Evolutionary conservation across 257 asterid genomes (phyloP), one percentile per base, ranked within the genome.

Genomic region (Forsythia suspensa): DNA sequence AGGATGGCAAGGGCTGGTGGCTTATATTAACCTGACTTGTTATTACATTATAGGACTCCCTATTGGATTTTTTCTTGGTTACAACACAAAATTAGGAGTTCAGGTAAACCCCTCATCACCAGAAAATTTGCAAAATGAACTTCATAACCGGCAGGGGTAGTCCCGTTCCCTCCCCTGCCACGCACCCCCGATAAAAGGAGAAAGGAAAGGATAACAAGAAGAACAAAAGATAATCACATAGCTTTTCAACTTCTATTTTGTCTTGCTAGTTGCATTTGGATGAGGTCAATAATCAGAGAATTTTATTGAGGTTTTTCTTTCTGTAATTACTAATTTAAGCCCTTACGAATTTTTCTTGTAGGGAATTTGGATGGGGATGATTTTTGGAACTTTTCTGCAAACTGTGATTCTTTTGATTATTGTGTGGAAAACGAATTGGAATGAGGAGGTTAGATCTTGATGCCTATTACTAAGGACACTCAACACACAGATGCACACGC

Each of bases 321-420:
- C n/a, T 74, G 29, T n/a, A 36, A 4, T 55, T 79, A 3, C 36
- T 73, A 16, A 72, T 48, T 83, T 24, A 41, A 70, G 48, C 76
- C 39, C 42, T 77, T 1, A 70, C 67, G 29, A 51, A 11, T n/a
- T 20, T 40, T 77, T 15, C 9, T 46, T 78, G 80, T 85, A 95
- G 97, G 97, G 98, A 46, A 89, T 93, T 66, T 93, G 98, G 99
- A 92, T 95, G 86, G 99, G 99, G 44, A 95, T 95, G 99, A 95
- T 95, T 76, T 86, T 92, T 70, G 99, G 98, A 82, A 93, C 99
- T 4, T 91, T 87, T 84, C 83, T 95, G 70, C 98, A 93, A 84
- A 93, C 98, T 38, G 11, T 86, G 40, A 82, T 93, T 81, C 92
- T 93, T 20, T 76, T 92, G 63, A 18, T 89, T 38, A 89, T 93